A percentile compares a stretch with the other conserved stretches of the same genome.
These are phyloP conservation scores for Drosera capensis DNA, from an alignment of 148 eudicot species.

Conservation along the genomic window DNA sequence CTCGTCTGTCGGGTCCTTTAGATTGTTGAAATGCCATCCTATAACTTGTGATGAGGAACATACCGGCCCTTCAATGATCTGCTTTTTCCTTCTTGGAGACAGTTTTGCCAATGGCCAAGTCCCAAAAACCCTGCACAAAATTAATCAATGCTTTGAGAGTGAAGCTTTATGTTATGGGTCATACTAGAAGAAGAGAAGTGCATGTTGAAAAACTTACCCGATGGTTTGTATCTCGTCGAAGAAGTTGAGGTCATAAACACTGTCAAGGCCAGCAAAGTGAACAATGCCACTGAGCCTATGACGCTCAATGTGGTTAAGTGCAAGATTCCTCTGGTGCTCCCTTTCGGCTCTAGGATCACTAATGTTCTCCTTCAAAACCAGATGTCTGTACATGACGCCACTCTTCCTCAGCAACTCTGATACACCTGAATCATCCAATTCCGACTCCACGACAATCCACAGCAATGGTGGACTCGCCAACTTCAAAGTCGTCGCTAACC, in stretches of 20 bases:
- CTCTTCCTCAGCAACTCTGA: constrained; percentile 55
- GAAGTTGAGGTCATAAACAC: constrained; percentile 78
- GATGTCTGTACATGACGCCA: constrained; percentile 83
- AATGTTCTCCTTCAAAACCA: constrained; percentile 57
- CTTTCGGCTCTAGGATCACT: constrained; percentile 30
- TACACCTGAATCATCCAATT: constrained; percentile 28
- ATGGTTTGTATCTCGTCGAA: constrained; percentile 70
- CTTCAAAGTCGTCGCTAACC: constrained; percentile 54
- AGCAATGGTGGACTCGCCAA: constrained; percentile 58
- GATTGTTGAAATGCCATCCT: constrained; percentile 67
- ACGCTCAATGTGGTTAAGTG: constrained; percentile 77
- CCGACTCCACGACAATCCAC: constrained; percentile 74
- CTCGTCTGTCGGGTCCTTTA: constrained; percentile 21
- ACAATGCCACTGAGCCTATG: constrained; percentile 83
- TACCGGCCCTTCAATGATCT: constrained; percentile 72
- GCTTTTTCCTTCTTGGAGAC: constrained; percentile 43
- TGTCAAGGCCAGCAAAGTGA: constrained; percentile 75
- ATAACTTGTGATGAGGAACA: constrained; percentile 62
- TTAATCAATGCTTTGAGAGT: neutral
- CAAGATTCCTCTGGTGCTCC: constrained; percentile 72
- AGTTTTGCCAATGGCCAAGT: constrained; percentile 78
- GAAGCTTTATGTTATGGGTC: neutral
- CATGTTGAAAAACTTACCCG: too few relatives aligned
- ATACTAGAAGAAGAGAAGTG: neutral
- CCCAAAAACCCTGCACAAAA: constrained; percentile 79